A percentile compares a stretch with the other conserved stretches of the same genome.
Evolutionary conservation across 495 filamentous ascomycete species (phyloP).

Genomic region (Aspergillus incahuasiensis): DNA sequence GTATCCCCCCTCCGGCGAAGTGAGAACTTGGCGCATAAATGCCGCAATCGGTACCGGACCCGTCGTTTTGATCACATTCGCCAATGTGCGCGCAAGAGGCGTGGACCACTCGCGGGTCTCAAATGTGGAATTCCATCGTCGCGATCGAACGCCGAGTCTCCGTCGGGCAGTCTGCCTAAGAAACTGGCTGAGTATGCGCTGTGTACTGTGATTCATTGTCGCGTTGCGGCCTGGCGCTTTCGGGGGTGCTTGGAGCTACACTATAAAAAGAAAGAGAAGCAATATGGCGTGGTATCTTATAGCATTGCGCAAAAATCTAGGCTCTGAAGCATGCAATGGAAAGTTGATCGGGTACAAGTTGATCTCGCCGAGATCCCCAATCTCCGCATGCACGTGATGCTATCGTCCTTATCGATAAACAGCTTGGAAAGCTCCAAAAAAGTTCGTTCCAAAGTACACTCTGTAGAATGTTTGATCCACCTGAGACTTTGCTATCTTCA

Average conservation of each 20-base stretch:
- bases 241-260: neutral
- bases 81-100: conserved; percentile 77
- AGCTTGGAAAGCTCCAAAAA: neutral
- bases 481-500: no score
- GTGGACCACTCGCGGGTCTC: conserved; percentile 71
- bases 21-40: conserved; percentile 98
- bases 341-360: no score
- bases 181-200: conserved; percentile 31
- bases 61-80: conserved; percentile 74
- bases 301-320: neutral
- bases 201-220: conserved; percentile 31
- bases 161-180: conserved; percentile 23
- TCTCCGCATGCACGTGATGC: conserved; percentile 30
- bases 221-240: neutral
- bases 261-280: no score
- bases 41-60: conserved; percentile 87
- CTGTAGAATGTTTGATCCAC: no score
- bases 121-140: conserved; percentile 36
- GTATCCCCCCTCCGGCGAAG: conserved; percentile 85
- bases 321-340: neutral
- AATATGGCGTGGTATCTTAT: neutral
- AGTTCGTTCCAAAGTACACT: neutral
- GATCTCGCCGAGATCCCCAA: conserved; percentile 25
- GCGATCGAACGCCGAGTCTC: conserved; percentile 12
- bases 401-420: conserved; percentile 20